Evolutionary conservation across 2,329 filamentous ascomycete genomes (phyloP).

Genomic region (Fusarium paranaense): DNA sequence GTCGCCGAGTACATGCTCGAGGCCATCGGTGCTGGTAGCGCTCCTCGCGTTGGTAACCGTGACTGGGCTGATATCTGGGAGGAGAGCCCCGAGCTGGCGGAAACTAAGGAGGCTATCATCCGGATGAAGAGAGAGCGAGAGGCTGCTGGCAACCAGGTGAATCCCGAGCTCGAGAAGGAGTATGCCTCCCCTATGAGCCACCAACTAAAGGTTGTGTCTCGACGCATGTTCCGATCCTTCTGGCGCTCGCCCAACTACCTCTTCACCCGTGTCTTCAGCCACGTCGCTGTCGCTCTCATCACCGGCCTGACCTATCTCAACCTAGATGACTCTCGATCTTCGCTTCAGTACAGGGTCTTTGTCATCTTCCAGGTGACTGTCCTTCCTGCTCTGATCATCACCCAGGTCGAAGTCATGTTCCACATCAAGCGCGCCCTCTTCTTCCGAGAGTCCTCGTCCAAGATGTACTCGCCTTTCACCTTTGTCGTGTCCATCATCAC

Average conservation of each 20-base stretch:
- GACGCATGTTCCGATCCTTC: constrained; percentile 80
- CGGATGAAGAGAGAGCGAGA: constrained; percentile 73
- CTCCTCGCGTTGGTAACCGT: constrained; percentile 76
- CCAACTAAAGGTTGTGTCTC: constrained; percentile 81
- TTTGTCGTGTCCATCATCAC: constrained; percentile 84
- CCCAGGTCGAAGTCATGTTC: constrained; percentile 84
- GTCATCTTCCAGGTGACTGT: constrained; percentile 92
- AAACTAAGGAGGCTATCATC: constrained; percentile 74
- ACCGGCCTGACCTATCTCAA: constrained; percentile 84
- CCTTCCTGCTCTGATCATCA: constrained; percentile 83
- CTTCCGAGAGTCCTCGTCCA: constrained; percentile 86
- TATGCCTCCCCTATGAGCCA: constrained; percentile 84
- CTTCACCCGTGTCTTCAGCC: constrained; percentile 88
- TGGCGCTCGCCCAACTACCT: constrained; percentile 92
- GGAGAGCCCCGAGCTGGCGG: constrained; percentile 76
- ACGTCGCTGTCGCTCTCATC: constrained; percentile 80
- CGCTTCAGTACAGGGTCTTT: constrained; percentile 88
- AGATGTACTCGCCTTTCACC: constrained; percentile 85
- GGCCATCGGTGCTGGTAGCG: constrained; percentile 80
- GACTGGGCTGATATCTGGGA: constrained; percentile 88
- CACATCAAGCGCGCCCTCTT: constrained; percentile 83
- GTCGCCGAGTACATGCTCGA: constrained; percentile 87
- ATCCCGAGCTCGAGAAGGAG: constrained; percentile 74
- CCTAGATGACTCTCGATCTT: constrained; percentile 79
- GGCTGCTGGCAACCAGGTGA: constrained; percentile 51